Evolutionary conservation across 2,329 filamentous ascomycete species (phyloP).

Genomic region (Arthrobotrys conoides): DNA sequence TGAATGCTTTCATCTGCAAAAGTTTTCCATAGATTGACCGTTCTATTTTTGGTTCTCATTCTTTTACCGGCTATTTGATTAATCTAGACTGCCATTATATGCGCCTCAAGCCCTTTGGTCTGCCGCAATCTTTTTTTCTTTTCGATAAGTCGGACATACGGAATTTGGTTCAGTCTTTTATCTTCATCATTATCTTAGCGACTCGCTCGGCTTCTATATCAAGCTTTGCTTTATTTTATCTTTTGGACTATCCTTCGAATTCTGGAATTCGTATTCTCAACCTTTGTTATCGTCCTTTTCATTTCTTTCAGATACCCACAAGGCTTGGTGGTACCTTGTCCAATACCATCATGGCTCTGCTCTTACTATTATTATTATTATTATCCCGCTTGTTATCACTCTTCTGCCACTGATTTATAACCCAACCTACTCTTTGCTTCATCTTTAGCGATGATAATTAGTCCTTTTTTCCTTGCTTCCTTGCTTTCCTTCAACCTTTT

Average conservation of each 20-base stretch:
- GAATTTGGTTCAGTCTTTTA: not conserved
- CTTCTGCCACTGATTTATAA: not conserved
- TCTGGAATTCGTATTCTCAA: slow-evolving; percentile 50
- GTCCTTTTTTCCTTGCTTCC: not conserved
- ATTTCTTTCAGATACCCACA: slow-evolving; percentile 26
- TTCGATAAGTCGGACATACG: slow-evolving; percentile 1
- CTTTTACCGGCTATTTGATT: slow-evolving; percentile 1
- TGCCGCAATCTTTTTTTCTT: not conserved
- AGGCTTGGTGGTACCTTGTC: not conserved
- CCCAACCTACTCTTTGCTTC: not conserved
- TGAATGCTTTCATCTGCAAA: not conserved
- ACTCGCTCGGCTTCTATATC: not conserved
- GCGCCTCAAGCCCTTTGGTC: not conserved
- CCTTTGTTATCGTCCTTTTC: slow-evolving; percentile 5
- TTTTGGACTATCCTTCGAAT: slow-evolving; percentile 34
- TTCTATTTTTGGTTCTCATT: not conserved
- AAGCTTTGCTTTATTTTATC: not conserved
- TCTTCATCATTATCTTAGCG: slow-evolving; percentile 16
- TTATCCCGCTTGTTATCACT: not conserved
- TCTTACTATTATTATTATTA: not conserved
- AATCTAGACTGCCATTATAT: slow-evolving; percentile 12
- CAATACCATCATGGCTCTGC: not conserved
- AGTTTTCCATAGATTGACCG: slow-evolving; percentile 18
- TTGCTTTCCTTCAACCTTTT: slow-evolving; percentile 14
- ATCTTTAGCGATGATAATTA: not conserved